phyloP scores from a whole-genome alignment of 257 asterid genomes.

The Solanum tarapatanum region DNA sequence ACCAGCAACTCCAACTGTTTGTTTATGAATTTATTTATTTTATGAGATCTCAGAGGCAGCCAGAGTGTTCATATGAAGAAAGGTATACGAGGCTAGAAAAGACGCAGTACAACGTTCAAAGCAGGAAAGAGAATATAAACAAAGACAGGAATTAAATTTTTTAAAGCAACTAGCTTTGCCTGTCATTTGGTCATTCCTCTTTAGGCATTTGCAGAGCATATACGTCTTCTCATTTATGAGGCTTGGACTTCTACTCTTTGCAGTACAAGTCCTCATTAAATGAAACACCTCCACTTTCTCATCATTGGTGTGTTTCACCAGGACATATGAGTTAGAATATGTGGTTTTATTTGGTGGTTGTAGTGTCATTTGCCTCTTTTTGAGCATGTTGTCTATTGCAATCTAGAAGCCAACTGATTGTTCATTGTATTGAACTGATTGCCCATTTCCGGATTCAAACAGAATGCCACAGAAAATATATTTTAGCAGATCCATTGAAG shows the following conservation, averaged over 20 bases:
- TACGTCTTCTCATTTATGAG: neutral
- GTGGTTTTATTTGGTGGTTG: neutral
- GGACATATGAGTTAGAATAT: neutral
- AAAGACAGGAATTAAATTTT: neutral
- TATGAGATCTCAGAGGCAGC: neutral
- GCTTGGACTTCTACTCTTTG: neutral
- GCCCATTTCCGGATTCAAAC: neutral
- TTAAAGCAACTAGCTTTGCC: neutral
- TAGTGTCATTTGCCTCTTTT: neutral
- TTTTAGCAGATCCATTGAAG: neutral
- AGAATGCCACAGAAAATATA: neutral
- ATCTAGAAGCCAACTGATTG: neutral
- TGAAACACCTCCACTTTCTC: neutral
- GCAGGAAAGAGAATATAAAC: neutral
- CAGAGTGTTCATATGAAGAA: neutral
- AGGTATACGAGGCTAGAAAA: neutral
- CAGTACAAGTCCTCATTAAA: neutral
- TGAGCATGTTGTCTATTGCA: neutral
- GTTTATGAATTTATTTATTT: neutral
- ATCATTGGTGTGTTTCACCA: neutral
- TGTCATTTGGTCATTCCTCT: neutral
- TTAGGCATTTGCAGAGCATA: neutral
- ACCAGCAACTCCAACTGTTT: neutral
- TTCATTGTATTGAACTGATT: neutral
- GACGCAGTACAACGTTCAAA: neutral